Conservation (phyloP, 352 stramenopile species). For the Phytophthora palmivora region DNA sequence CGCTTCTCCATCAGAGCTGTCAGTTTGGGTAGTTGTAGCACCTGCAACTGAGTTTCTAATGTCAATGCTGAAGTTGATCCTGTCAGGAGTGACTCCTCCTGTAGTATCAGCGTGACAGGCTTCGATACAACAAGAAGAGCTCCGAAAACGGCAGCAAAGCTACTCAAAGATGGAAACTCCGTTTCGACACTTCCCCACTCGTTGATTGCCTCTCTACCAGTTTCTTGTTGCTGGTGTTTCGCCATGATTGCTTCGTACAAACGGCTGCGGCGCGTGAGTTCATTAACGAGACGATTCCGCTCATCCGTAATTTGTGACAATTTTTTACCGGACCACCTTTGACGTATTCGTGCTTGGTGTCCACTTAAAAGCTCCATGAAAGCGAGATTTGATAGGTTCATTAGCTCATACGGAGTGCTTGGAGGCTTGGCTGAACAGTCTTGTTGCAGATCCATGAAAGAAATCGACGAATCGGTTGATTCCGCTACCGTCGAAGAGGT, state of each 20-base stretch:
- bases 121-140: not conserved
- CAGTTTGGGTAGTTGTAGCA: not conserved
- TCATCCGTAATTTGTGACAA: not conserved
- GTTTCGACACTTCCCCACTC: not conserved
- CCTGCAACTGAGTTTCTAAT: not conserved
- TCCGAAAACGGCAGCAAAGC: not conserved
- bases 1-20: not conserved
- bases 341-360: not conserved
- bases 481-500: not conserved
- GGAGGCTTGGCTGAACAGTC: not conserved
- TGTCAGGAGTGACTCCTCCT: not conserved
- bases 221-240: not conserved
- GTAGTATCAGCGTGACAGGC: not conserved
- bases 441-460: not conserved
- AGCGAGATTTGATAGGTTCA: not conserved
- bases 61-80: not conserved
- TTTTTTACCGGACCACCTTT: not conserved
- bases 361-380: not conserved
- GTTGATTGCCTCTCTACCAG: not conserved
- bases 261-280: not conserved
- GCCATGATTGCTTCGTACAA: not conserved
- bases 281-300: not conserved
- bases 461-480: not conserved
- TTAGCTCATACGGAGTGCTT: not conserved
- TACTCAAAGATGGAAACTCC: not conserved